Evolutionary conservation across 2,329 filamentous ascomycete species (phyloP).

Genomic region (Cladosporium cucumerinum): DNA sequence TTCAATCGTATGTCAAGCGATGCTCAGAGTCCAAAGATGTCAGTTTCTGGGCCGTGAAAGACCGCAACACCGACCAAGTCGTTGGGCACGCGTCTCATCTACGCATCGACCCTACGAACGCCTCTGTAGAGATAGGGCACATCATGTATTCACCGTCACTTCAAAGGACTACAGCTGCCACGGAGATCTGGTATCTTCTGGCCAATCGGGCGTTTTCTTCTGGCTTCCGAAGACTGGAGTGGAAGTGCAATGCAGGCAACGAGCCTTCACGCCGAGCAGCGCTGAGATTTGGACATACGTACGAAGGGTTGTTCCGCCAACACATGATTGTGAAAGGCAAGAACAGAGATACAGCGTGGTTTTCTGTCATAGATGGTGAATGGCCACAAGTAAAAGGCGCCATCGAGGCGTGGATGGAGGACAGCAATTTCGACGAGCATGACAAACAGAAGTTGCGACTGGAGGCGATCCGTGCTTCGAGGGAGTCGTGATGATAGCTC

Average conservation of each 20-base stretch:
- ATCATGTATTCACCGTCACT: constrained; percentile 52
- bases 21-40: constrained; percentile 34
- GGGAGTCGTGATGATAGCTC: neutral
- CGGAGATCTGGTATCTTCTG: constrained; percentile 57
- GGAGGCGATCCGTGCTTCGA: constrained; percentile 33
- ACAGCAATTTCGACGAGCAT: constrained; percentile 54
- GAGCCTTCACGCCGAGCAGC: constrained; percentile 54
- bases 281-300: constrained; percentile 55
- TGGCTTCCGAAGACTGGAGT: constrained; percentile 56
- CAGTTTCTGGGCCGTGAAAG: constrained; percentile 44
- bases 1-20: constrained; percentile 29
- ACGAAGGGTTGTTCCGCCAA: constrained; percentile 59
- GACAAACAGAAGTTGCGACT: constrained; percentile 52
- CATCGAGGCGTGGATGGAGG: constrained; percentile 55
- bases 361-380: constrained; percentile 56
- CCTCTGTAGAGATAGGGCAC: constrained; percentile 56
- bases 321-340: constrained; percentile 59
- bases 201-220: constrained; percentile 52
- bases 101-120: constrained; percentile 47
- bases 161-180: constrained; percentile 54
- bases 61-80: constrained; percentile 21
- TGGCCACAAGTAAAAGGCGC: constrained; percentile 50
- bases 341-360: constrained; percentile 60
- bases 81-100: constrained; percentile 46
- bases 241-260: constrained; percentile 62